Conservation (phyloP, 1,284 basidiomycete genomes). For the Ganoderma sinense region DNA sequence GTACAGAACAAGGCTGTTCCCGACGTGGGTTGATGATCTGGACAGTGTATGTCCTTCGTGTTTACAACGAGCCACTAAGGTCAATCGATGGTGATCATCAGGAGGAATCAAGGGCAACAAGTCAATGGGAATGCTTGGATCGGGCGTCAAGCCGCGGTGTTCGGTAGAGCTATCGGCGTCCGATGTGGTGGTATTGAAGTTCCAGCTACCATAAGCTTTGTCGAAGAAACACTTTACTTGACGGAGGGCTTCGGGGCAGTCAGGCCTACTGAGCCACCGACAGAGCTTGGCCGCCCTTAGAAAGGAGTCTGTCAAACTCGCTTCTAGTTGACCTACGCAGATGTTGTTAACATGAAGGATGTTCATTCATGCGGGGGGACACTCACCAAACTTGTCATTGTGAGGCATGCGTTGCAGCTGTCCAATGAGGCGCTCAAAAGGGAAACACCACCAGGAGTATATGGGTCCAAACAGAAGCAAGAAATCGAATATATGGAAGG, state of each 20-base stretch:
- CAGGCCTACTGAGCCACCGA: constrained; percentile 7
- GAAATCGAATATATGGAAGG: constrained; percentile 44
- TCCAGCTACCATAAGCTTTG: background rate
- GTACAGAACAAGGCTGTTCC: constrained; percentile 15
- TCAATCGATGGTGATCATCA: background rate
- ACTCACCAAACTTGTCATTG: constrained; percentile 15
- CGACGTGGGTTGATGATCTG: constrained; percentile 8
- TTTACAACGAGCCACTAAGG: background rate
- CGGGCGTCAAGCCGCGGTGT: background rate
- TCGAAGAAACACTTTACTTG: constrained; percentile 4
- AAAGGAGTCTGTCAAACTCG: constrained; percentile 10
- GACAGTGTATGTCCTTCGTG: background rate
- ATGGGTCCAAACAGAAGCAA: constrained; percentile 44
- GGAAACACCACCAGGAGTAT: constrained; percentile 45
- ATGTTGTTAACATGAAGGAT: background rate
- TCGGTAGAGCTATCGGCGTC: background rate
- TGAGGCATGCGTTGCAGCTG: constrained; percentile 15
- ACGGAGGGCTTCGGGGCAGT: constrained; percentile 7
- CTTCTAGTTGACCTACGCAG: constrained; percentile 10
- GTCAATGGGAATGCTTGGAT: background rate
- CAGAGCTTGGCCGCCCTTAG: constrained; percentile 8
- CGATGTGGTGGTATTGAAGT: background rate
- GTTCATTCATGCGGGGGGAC: background rate
- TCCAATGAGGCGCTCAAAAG: constrained; percentile 45
- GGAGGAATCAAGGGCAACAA: background rate